Evolutionary conservation across 2,329 filamentous ascomycete species (phyloP), one percentile per base, ranked within the genome.

Genomic region (Xylariomycetidae sp.): DNA sequence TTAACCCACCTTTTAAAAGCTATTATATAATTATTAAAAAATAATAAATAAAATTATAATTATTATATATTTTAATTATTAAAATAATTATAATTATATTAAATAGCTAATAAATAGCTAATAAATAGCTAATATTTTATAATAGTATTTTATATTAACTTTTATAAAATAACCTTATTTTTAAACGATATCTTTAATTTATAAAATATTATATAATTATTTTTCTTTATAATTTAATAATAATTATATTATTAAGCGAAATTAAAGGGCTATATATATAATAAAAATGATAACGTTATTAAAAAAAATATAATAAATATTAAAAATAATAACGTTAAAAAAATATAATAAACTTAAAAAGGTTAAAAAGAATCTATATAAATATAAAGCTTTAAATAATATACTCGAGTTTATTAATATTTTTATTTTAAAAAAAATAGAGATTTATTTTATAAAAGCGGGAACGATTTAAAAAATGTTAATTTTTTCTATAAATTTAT

Each of bases 221-320:
- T 15, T 30, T 30, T 19, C 9, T 30, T 30, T 30, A 11, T 30
- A 16, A 16, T 30, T 30, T 30, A 6, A 30, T 16, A 16, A 30
- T 30, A 16, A 30, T 30, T 16, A 16, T 30, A 16, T 28, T 25
- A 25, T 13, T 17, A 27, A 34, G 27, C 20, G n/a, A 15, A 8
- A 23, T 23, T 23, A 23, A n/a, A 8, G 20, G 8, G 20, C n/a
- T 23, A 23, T 23, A 8, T 23, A 23, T 23, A 8, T 23, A 23
- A 23, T 23, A n/a, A n/a, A 23, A 23, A 23, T 23, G n/a, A 23
- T 23, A 8, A 23, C n/a, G 20, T 8, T 23, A 8, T 23, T 8
- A 23, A 23, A 8, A 23, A 23, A 23, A 8, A n/a, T 23, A 8
- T 23, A 23, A 23, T 23, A 8, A 23, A 23, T 8, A 8, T 23